Conservation (phyloP, 768 basidiomycete species). For the Suillus subaureus region DNA sequence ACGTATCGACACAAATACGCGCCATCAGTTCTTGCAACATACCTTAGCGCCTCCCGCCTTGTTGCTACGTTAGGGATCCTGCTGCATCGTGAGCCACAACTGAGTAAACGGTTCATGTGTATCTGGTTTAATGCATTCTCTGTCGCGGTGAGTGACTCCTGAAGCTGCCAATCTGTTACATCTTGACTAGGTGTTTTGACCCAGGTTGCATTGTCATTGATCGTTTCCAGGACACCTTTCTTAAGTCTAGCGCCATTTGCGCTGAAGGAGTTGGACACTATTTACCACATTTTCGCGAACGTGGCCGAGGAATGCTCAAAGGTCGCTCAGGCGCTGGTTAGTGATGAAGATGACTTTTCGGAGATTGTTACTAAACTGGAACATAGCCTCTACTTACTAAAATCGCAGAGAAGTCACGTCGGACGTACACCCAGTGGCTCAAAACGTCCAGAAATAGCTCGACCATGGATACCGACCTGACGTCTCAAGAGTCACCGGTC, state of each 20-base stretch:
- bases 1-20: conserved; percentile 63
- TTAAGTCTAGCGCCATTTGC: conserved; percentile 60
- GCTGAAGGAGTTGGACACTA: conserved; percentile 60
- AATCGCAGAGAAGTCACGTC: conserved; percentile 52
- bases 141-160: conserved; percentile 54
- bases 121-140: conserved; percentile 80
- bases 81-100: conserved; percentile 57
- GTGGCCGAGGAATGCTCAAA: conserved; percentile 62
- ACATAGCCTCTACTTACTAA: conserved; percentile 58
- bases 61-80: conserved; percentile 59
- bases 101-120: conserved; percentile 66
- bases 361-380: conserved; percentile 3
- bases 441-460: conserved; percentile 21
- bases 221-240: conserved; percentile 63
- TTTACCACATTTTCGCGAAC: conserved; percentile 56
- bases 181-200: conserved; percentile 1
- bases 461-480: conserved; percentile 31
- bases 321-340: conserved; percentile 59
- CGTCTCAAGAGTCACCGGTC: conserved; percentile 4
- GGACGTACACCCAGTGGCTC: conserved; percentile 45
- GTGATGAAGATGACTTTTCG: conserved; percentile 21
- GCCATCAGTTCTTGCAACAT: conserved; percentile 72
- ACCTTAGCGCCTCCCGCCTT: conserved; percentile 57
- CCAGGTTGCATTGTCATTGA: conserved; percentile 65
- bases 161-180: conserved; percentile 1